These are phyloP conservation scores for Cladorrhinum sp. DNA, from an alignment of 2,329 filamentous ascomycete species.

Conservation along the genomic window DNA sequence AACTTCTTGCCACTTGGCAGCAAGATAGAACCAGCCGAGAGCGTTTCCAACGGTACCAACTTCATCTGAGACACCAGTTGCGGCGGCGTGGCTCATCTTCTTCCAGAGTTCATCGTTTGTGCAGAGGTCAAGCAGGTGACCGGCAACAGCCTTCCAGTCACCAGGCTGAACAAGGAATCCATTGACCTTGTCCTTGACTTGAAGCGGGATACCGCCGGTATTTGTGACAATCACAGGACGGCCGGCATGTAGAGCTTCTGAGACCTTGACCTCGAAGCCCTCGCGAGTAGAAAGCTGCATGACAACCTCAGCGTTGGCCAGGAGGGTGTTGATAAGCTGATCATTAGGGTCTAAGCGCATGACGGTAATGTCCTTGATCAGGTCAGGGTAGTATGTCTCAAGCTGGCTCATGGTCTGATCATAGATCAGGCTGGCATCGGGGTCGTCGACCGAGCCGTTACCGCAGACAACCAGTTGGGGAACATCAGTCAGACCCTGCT, in stretches of 20 bases:
- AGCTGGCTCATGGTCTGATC: conserved; percentile 68
- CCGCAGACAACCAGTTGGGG: conserved; percentile 77
- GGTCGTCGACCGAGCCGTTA: conserved; percentile 78
- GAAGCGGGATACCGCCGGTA: conserved; percentile 77
- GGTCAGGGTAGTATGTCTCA: conserved; percentile 58
- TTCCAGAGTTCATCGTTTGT: conserved; percentile 62
- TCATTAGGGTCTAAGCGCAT: conserved; percentile 76
- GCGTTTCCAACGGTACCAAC: conserved; percentile 79
- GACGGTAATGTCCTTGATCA: conserved; percentile 65
- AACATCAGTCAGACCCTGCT: conserved; percentile 47
- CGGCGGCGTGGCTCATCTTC: conserved; percentile 63
- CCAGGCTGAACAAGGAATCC: conserved; percentile 72
- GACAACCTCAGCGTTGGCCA: conserved; percentile 69
- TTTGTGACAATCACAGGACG: conserved; percentile 72
- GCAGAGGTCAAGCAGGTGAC: conserved; percentile 64
- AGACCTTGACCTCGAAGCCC: conserved; percentile 84
- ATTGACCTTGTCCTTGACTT: conserved; percentile 68
- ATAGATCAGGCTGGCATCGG: conserved; percentile 69
- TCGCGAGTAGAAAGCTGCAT: conserved; percentile 79
- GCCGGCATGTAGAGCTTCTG: conserved; percentile 76
- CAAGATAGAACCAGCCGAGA: conserved; percentile 74
- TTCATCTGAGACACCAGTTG: conserved; percentile 70
- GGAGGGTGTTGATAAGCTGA: conserved; percentile 73
- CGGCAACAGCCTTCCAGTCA: conserved; percentile 67
- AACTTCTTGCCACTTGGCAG: conserved; percentile 58